Conservation (phyloP, 2,329 filamentous ascomycete genomes). For the Coniochaeta sp. region DNA sequence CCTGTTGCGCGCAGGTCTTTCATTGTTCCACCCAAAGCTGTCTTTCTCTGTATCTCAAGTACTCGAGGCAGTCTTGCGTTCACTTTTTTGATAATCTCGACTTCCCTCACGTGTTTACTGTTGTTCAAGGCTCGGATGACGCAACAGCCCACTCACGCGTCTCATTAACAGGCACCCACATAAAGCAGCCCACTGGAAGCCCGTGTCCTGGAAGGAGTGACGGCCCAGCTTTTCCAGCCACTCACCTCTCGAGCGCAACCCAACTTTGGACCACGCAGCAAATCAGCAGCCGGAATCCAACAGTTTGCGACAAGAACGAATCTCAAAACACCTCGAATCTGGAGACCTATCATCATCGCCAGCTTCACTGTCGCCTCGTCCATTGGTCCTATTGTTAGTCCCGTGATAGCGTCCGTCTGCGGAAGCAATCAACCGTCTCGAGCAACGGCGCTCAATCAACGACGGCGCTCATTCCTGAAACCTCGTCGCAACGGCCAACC, state of each 20-base stretch:
- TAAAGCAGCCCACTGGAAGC: neutral
- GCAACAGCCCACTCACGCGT: neutral
- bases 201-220: neutral
- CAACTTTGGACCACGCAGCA: conserved; percentile 20
- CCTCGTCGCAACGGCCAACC: conserved; percentile 1
- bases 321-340: conserved; percentile 22
- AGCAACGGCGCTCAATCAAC: conserved; percentile 23
- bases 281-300: conserved; percentile 42
- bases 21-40: neutral
- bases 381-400: conserved; percentile 41
- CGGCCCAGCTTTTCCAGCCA: conserved; percentile 15
- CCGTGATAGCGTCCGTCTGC: conserved; percentile 43
- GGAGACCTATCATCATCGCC: conserved; percentile 44
- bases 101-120: neutral
- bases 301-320: conserved; percentile 17
- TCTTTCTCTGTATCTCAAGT: neutral
- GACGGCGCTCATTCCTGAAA: conserved; percentile 8
- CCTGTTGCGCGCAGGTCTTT: neutral
- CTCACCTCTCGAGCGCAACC: conserved; percentile 20
- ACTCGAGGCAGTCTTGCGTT: neutral
- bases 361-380: conserved; percentile 30
- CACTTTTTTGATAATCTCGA: neutral
- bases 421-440: conserved; percentile 27
- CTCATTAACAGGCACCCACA: neutral
- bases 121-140: neutral